Base-by-base conservation (phyloP, 179 eudicot genomes). In the Heliamphora pulchella region DNA sequence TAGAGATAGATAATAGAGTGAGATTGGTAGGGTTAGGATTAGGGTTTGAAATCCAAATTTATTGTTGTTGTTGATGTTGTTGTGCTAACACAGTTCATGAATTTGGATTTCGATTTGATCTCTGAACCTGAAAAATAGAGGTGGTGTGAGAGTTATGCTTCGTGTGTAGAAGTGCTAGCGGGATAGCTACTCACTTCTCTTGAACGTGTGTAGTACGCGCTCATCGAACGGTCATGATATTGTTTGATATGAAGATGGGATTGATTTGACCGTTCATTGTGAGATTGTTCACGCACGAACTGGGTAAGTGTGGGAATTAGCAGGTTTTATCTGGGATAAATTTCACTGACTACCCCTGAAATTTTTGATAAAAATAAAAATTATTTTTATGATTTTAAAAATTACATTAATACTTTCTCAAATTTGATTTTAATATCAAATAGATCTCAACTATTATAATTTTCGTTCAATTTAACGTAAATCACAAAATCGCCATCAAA, bases 1-100 rank as follows among this genome's bases (percentile, higher is more conserved):
- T 31, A 31, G 31, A 31, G 31, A 31, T 31, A 31, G 31, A 31
- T 31, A 31, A 31, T 31, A 31, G 31, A 31, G 31, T 31, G 31
- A 31, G 31, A 14, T 11, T 8, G 71, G 5, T 22, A 53, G 61
- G 64, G 77, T 55, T 74, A 74, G 77, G 77, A 64, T 55, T 74
- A 55, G 64, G 4, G 55, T 39, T 5, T 8, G 5, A 39, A 22
- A 22, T 74, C 44, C 15, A 2, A 31, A 31, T 31, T 31, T 31
- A 31, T 31, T 31, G 31, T 31, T 31, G 2, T 54, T 9, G 76
- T 47, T 73, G 62, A 0, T 13, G 15, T 2, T 67, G 46, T 5
- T 18, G 58, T 54, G 8, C 58, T 31, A 31, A 31, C 31, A 54
- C 8, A 63, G 2, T 6, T 18, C 17, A 0, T 17, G 1, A 4